A percentile compares a stretch with the other conserved stretches of the same genome.
These are phyloP conservation scores for Chytridium lagenaria DNA, from an alignment of 371 early-diverging fungal species.

Conservation along the genomic window DNA sequence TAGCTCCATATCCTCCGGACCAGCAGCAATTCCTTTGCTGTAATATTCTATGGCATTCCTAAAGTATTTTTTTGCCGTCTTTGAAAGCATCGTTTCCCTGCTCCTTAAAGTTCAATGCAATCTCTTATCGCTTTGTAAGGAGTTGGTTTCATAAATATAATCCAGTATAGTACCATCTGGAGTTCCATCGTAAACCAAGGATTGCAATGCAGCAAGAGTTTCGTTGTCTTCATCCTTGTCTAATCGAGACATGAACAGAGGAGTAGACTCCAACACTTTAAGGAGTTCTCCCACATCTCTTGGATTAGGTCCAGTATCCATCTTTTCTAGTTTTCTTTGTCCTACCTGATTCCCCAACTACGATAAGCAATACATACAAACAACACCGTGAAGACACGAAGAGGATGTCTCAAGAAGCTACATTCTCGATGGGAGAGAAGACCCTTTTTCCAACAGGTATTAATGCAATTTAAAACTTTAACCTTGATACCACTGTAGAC, in stretches of 20 bases:
- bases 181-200: slow-evolving; percentile 90
- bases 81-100: slow-evolving; percentile 94
- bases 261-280: slow-evolving; percentile 65
- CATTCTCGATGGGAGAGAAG: not conserved
- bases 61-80: slow-evolving; percentile 67
- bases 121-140: slow-evolving; percentile 62
- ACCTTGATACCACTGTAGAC: not conserved
- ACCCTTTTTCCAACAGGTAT: slow-evolving; percentile 6
- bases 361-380: too few species aligned
- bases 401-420: not conserved
- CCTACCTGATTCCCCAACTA: too few species aligned
- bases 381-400: too few species aligned
- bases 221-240: slow-evolving; percentile 76
- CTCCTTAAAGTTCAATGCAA: slow-evolving; percentile 92
- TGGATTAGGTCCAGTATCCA: not conserved
- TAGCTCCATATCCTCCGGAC: slow-evolving; percentile 76
- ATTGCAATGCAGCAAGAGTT: slow-evolving; percentile 82
- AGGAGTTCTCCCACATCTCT: slow-evolving; percentile 32
- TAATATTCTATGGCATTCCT: slow-evolving; percentile 85
- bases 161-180: slow-evolving; percentile 75
- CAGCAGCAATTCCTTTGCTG: slow-evolving; percentile 83
- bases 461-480: not conserved
- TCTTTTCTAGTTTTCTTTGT: too few species aligned
- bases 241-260: slow-evolving; percentile 89
- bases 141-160: not conserved